phyloP scores from a whole-genome alignment of 1,284 basidiomycete genomes.

The Leccinum griseonigrum region DNA sequence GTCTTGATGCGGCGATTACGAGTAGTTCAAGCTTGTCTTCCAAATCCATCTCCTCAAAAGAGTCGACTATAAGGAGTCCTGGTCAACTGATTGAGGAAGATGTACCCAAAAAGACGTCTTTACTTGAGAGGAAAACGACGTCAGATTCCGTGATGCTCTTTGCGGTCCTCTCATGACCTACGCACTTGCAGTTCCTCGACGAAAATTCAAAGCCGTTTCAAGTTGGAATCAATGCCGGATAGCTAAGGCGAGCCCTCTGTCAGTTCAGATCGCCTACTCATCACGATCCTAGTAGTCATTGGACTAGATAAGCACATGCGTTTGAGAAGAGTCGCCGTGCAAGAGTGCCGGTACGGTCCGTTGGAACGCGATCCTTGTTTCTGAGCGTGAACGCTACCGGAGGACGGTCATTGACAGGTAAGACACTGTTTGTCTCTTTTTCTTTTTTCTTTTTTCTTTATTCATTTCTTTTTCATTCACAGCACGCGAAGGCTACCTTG shows the following conservation, averaged over 20 bases:
- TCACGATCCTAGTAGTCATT: too few relatives aligned
- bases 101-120: conserved; percentile 48
- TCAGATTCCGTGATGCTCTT: conserved; percentile 88
- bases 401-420: conserved; percentile 70
- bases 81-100: conserved; percentile 23
- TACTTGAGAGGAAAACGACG: conserved; percentile 60
- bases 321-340: conserved; percentile 52
- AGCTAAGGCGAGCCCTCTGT: too few relatives aligned
- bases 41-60: conserved; percentile 38
- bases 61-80: conserved; percentile 38
- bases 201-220: too few relatives aligned
- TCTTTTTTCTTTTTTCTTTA: too few relatives aligned
- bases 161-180: neutral
- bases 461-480: too few relatives aligned
- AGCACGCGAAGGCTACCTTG: too few relatives aligned
- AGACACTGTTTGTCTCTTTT: neutral
- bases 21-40: conserved; percentile 32
- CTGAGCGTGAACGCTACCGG: conserved; percentile 67
- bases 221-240: too few relatives aligned
- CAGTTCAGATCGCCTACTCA: too few relatives aligned
- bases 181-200: too few relatives aligned
- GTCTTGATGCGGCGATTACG: conserved; percentile 24
- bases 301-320: neutral
- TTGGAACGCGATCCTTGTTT: conserved; percentile 59
- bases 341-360: conserved; percentile 49